Conservation (phyloP, 345 rosid species). For the Murraya koenigii region DNA sequence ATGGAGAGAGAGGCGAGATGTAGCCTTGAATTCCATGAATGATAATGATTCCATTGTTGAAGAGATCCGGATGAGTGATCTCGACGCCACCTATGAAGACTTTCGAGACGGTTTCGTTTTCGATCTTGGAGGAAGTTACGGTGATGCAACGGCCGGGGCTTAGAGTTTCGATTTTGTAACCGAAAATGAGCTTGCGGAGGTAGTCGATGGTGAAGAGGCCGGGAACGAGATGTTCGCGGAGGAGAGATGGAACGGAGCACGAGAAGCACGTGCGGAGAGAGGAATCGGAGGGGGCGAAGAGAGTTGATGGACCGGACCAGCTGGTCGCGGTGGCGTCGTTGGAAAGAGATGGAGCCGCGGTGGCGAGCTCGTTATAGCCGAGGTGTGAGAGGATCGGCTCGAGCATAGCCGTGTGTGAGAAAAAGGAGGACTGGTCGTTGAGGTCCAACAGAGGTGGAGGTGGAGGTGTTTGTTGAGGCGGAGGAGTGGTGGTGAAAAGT, state of each 20-base stretch:
- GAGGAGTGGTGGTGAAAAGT: background rate
- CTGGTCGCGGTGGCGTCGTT: constrained; percentile 26
- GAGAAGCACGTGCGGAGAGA: constrained; percentile 48
- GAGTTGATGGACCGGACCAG: constrained; percentile 66
- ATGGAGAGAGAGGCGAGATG: constrained; percentile 58
- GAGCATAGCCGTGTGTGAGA: constrained; percentile 36
- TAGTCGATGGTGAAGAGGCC: constrained; percentile 56
- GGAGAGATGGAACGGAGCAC: constrained; percentile 47
- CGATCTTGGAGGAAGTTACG: constrained; percentile 32
- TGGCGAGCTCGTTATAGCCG: constrained; percentile 59
- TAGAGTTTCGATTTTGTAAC: constrained; percentile 56
- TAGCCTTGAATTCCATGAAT: constrained; percentile 66
- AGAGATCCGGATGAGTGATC: constrained; percentile 61
- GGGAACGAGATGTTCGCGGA: constrained; percentile 67
- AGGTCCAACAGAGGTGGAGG: constrained; percentile 10
- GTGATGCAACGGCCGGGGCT: constrained; percentile 64
- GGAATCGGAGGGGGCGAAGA: constrained; percentile 62
- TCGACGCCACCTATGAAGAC: constrained; percentile 58
- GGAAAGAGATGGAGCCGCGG: constrained; percentile 48
- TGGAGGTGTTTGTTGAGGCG: constrained; percentile 3
- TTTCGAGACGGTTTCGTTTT: constrained; percentile 31
- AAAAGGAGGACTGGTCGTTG: constrained; percentile 18
- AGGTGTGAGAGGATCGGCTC: constrained; percentile 60
- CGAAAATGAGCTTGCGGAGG: constrained; percentile 54
- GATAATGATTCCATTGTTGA: constrained; percentile 55